Evolutionary conservation across 2,329 filamentous ascomycete species (phyloP).

Genomic region (Claviceps digitariae): DNA sequence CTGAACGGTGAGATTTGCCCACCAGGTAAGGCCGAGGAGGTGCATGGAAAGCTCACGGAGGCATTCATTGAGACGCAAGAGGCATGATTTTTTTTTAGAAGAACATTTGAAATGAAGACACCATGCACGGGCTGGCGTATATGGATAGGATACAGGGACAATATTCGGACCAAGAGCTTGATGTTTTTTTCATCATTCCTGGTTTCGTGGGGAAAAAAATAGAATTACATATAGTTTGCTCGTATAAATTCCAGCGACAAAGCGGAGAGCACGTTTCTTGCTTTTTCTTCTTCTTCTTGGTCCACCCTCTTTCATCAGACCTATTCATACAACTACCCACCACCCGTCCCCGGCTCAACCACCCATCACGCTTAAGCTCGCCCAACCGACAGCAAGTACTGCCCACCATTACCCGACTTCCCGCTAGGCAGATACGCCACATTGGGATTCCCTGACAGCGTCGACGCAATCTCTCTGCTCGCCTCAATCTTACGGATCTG

Average conservation of each 20-base stretch:
- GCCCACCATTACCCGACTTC: conserved; percentile 44
- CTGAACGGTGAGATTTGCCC: conserved; percentile 33
- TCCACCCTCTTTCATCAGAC: neutral
- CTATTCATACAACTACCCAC: conserved; percentile 4
- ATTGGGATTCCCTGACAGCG: conserved; percentile 80
- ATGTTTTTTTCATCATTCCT: neutral
- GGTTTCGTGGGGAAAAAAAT: conserved; percentile 10
- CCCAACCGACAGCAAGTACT: conserved; percentile 40
- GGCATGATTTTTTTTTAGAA: neutral
- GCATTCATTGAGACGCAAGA: conserved; percentile 22
- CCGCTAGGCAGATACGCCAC: conserved; percentile 84
- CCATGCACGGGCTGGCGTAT: neutral
- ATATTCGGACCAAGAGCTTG: neutral
- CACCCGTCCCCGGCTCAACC: conserved; percentile 5
- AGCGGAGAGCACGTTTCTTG: conserved; percentile 2
- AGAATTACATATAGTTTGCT: conserved; percentile 23
- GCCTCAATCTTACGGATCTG: conserved; percentile 97
- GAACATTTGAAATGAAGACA: too few species aligned
- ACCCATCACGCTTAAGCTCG: conserved; percentile 14
- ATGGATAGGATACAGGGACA: neutral
- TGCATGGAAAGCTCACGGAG: conserved; percentile 19
- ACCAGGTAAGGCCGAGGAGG: conserved; percentile 16
- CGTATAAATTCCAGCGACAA: conserved; percentile 10
- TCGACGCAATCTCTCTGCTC: conserved; percentile 86
- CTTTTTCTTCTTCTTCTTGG: neutral